Evolutionary conservation across 2,329 filamentous ascomycete species (phyloP).

Genomic region (Penicillium concentricum): DNA sequence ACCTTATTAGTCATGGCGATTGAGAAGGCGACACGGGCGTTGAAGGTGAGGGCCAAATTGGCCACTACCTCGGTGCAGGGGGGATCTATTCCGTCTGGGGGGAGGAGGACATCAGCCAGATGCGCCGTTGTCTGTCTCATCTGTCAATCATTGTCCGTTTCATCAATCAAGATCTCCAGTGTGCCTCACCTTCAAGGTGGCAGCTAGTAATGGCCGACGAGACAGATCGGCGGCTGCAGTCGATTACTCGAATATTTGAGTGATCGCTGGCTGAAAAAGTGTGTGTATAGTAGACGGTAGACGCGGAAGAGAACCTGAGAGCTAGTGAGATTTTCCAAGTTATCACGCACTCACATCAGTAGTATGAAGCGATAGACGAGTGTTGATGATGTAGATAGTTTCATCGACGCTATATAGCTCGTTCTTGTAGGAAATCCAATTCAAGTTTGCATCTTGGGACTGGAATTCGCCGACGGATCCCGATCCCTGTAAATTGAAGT

Average conservation of each 20-base stretch:
- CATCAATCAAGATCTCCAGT: constrained; percentile 19
- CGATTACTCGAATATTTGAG: constrained; percentile 32
- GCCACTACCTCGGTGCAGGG: constrained; percentile 15
- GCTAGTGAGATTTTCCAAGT: neutral
- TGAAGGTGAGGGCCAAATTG: constrained; percentile 23
- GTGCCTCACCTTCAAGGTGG: constrained; percentile 16
- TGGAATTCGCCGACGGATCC: neutral
- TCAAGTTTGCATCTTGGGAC: neutral
- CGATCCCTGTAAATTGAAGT: neutral
- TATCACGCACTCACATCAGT: neutral
- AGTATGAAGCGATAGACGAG: neutral
- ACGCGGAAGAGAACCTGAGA: neutral
- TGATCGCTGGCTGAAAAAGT: constrained; percentile 12
- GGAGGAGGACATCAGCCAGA: constrained; percentile 11
- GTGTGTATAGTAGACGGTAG: neutral
- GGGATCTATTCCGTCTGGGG: constrained; percentile 23
- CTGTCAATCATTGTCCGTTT: constrained; percentile 27
- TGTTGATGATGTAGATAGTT: neutral
- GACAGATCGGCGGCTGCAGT: constrained; percentile 30
- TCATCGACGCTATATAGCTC: neutral
- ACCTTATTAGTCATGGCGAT: constrained; percentile 33
- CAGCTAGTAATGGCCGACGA: constrained; percentile 33
- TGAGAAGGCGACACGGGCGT: constrained; percentile 27
- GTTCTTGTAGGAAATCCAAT: neutral
- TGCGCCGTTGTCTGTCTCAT: constrained; percentile 30